phyloP scores from a whole-genome alignment of 2,329 filamentous ascomycete genomes.

The Colletotrichum euphorbiae region DNA sequence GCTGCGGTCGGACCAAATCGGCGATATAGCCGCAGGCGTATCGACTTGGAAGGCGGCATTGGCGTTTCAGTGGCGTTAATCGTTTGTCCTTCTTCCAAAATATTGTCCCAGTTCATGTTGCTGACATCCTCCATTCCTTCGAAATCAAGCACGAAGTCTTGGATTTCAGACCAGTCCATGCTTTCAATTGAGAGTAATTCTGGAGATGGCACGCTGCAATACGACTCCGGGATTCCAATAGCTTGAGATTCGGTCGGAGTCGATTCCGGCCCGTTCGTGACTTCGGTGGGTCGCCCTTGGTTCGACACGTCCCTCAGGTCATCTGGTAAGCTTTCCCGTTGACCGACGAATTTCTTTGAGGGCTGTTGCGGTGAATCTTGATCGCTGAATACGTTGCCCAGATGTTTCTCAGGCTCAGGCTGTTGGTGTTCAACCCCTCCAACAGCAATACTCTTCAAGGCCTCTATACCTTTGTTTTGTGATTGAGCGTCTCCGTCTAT shows the following conservation, averaged over 20 bases:
- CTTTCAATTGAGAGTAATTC: neutral
- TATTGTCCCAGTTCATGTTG: conserved; percentile 10
- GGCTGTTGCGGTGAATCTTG: too few relatives aligned
- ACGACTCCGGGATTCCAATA: neutral
- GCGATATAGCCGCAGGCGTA: neutral
- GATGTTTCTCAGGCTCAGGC: too few relatives aligned
- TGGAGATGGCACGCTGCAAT: neutral
- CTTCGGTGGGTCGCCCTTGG: neutral
- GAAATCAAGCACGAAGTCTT: conserved; percentile 14
- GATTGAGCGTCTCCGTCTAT: neutral
- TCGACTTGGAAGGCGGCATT: neutral
- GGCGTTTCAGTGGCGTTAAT: neutral
- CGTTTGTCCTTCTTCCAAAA: neutral
- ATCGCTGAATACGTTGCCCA: too few relatives aligned
- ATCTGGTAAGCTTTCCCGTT: too few relatives aligned
- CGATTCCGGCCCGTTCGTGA: neutral
- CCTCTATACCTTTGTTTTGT: too few relatives aligned
- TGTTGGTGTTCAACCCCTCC: too few relatives aligned
- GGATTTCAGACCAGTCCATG: conserved; percentile 9
- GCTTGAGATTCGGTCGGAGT: neutral
- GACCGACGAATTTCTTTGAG: too few relatives aligned
- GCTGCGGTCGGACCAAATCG: conserved; percentile 10
- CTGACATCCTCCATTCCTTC: neutral
- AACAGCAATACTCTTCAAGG: too few relatives aligned
- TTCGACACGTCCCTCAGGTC: too few relatives aligned